phyloP scores from a whole-genome alignment of 1,284 basidiomycete genomes.

The Cutaneotrichosporon sp. region DNA sequence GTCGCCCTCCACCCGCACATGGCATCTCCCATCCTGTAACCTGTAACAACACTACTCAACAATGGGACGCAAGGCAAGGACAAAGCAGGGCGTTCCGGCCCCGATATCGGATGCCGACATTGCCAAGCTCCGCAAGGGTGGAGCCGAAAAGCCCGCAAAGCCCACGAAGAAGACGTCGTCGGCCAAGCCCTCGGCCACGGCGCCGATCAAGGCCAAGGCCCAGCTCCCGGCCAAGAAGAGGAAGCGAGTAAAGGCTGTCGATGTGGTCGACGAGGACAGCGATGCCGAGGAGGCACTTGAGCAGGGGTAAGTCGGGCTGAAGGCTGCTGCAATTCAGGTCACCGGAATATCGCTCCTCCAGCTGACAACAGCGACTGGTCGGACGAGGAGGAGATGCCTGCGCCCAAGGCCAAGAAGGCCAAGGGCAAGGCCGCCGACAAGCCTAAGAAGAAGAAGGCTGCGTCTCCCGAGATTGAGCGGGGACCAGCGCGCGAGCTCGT shows the following conservation, averaged over 20 bases:
- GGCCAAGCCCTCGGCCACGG: constrained; percentile 26
- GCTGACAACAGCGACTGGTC: constrained; percentile 38
- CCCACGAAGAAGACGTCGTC: constrained; percentile 36
- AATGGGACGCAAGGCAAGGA: constrained; percentile 84
- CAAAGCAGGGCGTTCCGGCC: constrained; percentile 78
- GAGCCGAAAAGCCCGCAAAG: constrained; percentile 25
- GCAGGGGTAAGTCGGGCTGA: constrained; percentile 36
- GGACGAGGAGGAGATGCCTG: constrained; percentile 55
- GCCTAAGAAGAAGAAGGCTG: constrained; percentile 48
- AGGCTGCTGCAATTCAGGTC: no score
- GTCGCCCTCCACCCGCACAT: not conserved
- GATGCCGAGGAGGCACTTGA: constrained; percentile 48
- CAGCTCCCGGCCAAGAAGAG: constrained; percentile 25
- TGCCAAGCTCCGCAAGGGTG: constrained; percentile 20
- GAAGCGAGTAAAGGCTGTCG: constrained; percentile 39
- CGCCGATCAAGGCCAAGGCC: constrained; percentile 28
- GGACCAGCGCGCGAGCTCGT: constrained; percentile 63
- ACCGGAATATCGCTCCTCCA: no score
- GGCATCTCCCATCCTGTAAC: not conserved
- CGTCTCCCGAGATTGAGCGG: constrained; percentile 42
- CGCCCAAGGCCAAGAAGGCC: constrained; percentile 56
- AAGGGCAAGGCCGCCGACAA: constrained; percentile 43
- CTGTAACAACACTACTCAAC: not conserved
- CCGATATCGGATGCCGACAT: constrained; percentile 57
- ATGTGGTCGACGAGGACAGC: constrained; percentile 46